Evolutionary conservation across 257 asterid genomes (phyloP), one percentile per base, ranked within the genome.

Genomic region (Solanum lycopersicoides): DNA sequence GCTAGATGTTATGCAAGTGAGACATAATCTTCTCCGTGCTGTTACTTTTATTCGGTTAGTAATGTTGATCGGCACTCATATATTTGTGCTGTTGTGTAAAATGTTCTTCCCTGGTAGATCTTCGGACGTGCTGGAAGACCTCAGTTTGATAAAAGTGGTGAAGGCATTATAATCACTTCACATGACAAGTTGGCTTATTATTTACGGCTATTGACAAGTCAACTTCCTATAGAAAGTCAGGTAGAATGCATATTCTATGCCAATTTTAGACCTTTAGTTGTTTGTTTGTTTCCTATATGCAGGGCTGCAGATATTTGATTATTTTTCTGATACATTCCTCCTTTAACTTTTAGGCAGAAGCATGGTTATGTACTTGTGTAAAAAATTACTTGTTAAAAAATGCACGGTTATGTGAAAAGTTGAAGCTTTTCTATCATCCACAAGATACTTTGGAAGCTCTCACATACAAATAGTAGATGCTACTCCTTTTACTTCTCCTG

Each of bases 51-150:
- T 82, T 47, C 21, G 18, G 16, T 50, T 44, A 20, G 71, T 47
- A 21, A 82, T 79, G 77, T 50, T 80, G 85, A 80, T 50, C 7
- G 79, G 82, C 85, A 73, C 86, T 87, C 79, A 28, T 86, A 82
- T 87, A 79, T 66, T 79, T 79, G 37, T 50, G 34, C 30, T 79
- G 66, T 88, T 86, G 86, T 88, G 85, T 72, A 87, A 18, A 56
- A 83, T 89, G 89, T 42, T 89, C 71, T 77, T 91, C 87, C 73
- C 85, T 79, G 89, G 12, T 90, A 97, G 99, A 97, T 97, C 86
- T 97, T 97, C 89, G 99, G 99, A 87, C 99, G 99, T 92, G 99
- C 99, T 89, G 99, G 99, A 82, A 95, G 99, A 89, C 99, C 99
- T 44, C 99, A 97, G 89, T 97, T 97, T 91, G 99, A 97, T 89